Conservation (phyloP, 169 alveolate species). For the Eimeria tenella region DNA sequence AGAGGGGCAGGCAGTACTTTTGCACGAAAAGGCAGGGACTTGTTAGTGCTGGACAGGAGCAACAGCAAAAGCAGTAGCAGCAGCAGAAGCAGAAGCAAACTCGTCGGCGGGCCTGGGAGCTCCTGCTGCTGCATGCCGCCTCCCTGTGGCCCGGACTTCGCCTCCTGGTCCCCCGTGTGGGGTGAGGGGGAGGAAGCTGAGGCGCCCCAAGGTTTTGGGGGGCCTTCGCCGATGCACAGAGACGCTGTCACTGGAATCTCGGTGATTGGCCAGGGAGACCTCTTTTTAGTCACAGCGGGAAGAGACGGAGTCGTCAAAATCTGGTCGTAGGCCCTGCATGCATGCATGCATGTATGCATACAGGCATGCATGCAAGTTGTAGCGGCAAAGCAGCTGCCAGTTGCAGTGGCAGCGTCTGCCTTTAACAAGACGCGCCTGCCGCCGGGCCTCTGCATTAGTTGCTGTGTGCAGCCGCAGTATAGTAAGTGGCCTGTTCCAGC, state of each 20-base stretch:
- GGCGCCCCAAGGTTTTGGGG: slow-evolving; percentile 23
- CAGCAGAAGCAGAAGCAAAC: slow-evolving; percentile 5
- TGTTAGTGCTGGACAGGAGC: background rate
- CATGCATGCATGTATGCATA: slow-evolving; percentile 33
- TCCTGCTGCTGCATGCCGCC: slow-evolving; percentile 44
- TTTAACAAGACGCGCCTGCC: too few relatives aligned
- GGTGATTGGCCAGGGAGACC: background rate
- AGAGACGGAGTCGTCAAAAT: slow-evolving; percentile 74
- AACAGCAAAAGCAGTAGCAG: slow-evolving; percentile 39
- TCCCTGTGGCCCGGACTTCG: background rate
- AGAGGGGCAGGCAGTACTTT: background rate
- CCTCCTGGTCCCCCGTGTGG: slow-evolving; percentile 49
- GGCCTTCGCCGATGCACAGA: slow-evolving; percentile 63
- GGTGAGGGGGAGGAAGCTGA: background rate
- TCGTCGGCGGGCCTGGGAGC: background rate
- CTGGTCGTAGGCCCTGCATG: slow-evolving; percentile 44
- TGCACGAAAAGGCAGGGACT: background rate
- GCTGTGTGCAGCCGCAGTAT: too few relatives aligned
- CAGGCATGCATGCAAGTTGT: background rate
- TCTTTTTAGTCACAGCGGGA: slow-evolving; percentile 55
- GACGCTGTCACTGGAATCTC: slow-evolving; percentile 69
- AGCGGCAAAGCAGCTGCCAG: background rate
- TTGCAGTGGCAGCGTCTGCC: background rate
- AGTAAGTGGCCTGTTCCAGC: too few relatives aligned
- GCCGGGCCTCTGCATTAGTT: too few relatives aligned